Evolutionary conservation across 306 rosid species (phyloP), one percentile per base, ranked within the genome.

Genomic region (Senna siamea): DNA sequence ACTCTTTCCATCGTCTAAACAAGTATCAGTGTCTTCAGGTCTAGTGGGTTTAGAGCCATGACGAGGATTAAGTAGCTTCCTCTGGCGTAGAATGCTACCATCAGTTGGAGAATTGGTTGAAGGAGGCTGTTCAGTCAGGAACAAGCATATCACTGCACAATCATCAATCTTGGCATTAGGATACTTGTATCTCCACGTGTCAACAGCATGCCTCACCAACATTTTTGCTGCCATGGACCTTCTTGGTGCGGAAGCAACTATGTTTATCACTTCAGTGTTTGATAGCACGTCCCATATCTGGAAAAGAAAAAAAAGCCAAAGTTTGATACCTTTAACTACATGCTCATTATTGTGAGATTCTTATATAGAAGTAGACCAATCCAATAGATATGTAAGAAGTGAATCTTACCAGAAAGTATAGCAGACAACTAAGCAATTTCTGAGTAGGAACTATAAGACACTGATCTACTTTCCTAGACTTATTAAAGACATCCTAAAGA

Each of bases 281-380:
- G 97, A 66, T 28, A 93, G 57, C 46, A 86, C 97, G 81, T 88
- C 93, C 98, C 97, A 91, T 46, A 93, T 19, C 98, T 93, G 88
- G 84, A 52, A 12, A 20, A n/a, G 50, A 47, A 47, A 48, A 48
- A 15, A 8, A 19, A 57, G 2, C n/a, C n/a, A n/a, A 34, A 44
- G 0, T 7, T 66, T 66, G 11, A 37, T 51, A 22, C 8, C 5
- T 4, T 12, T 72, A 70, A 17, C 15, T 10, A 9, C 0, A 20
- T 54, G 30, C 12, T 18, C 26, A 18, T 51, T 2, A 51, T 9
- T 6, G 26, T 1, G 11, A 17, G 56, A 51, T 51, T 51, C 56
- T 6, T 18, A 4, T 47, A 47, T 11, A 14, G 22, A 17, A 32
- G 37, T 7, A 17, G 8, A 17, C 55, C 22, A 50, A 50, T 15